Conservation (phyloP, 768 basidiomycete species). For the Xerocomellus dryophilus region DNA sequence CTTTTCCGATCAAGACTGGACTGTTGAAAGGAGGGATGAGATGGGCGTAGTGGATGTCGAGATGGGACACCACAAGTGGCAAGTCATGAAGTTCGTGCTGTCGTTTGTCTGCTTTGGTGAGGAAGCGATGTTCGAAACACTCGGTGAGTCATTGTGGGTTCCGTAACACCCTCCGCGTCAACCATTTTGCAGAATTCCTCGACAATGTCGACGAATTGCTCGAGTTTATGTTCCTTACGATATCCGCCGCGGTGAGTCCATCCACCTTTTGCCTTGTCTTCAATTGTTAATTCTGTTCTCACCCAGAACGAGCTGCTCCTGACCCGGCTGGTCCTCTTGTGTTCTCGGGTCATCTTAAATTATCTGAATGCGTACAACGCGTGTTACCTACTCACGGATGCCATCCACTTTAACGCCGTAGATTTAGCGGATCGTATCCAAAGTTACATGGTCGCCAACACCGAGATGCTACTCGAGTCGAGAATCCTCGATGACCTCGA, state of each 20-base stretch:
- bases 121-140: constrained; percentile 65
- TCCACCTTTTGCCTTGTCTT: background rate
- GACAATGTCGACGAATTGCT: constrained; percentile 69
- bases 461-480: constrained; percentile 84
- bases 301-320: constrained; percentile 81
- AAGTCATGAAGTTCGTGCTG: constrained; percentile 72
- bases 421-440: constrained; percentile 70
- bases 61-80: constrained; percentile 70
- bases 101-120: constrained; percentile 74
- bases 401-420: constrained; percentile 69
- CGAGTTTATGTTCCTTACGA: constrained; percentile 83
- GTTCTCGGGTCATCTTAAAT: constrained; percentile 70
- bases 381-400: constrained; percentile 76
- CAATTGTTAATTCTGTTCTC: background rate
- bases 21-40: constrained; percentile 51
- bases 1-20: constrained; percentile 84
- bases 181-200: constrained; percentile 50
- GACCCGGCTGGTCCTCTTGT: constrained; percentile 80
- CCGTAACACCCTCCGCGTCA: background rate
- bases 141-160: constrained; percentile 46
- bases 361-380: constrained; percentile 73
- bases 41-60: constrained; percentile 60
- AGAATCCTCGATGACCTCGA: constrained; percentile 77
- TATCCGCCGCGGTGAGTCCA: constrained; percentile 72
- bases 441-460: constrained; percentile 74